Conservation (phyloP, 108 stramenopile species). For the Conticribra weissflogii region DNA sequence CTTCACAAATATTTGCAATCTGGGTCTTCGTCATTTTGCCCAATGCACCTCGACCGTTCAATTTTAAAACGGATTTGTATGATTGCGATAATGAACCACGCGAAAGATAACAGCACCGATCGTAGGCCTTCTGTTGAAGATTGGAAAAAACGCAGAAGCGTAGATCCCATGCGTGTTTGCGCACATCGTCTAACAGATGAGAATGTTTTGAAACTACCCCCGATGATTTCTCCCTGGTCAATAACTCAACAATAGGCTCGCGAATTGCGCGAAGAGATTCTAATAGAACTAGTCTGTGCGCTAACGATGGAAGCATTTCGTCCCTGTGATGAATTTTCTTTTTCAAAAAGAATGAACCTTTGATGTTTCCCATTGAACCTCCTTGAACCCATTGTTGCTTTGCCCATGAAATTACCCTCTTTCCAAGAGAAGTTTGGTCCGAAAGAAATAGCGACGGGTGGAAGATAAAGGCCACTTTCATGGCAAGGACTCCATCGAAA, state of each 20-base stretch:
- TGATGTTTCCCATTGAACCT: not conserved
- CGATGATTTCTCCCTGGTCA: not conserved
- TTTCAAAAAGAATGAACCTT: not conserved
- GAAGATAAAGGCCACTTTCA: slow-evolving; percentile 48
- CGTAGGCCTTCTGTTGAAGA: slow-evolving; percentile 54
- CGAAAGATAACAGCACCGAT: slow-evolving; percentile 50
- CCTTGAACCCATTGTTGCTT: slow-evolving; percentile 5
- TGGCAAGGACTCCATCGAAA: slow-evolving; percentile 26
- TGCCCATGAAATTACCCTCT: slow-evolving; percentile 54
- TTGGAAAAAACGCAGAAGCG: slow-evolving; percentile 46
- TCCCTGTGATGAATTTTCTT: not conserved
- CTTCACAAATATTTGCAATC: not conserved
- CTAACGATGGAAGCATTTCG: not conserved
- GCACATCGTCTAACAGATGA: not conserved
- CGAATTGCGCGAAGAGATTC: not conserved
- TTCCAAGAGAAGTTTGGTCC: slow-evolving; percentile 28
- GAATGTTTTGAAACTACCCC: too few species aligned
- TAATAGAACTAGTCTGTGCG: slow-evolving; percentile 15
- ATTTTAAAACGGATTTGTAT: not conserved
- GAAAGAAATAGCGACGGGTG: slow-evolving; percentile 40
- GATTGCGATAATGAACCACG: slow-evolving; percentile 32
- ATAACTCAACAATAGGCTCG: not conserved
- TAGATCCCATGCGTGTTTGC: slow-evolving; percentile 43
- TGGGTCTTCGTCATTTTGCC: not conserved
- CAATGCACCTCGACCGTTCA: not conserved